Evolutionary conservation across 306 rosid species (phyloP), one percentile per base, ranked within the genome.

Genomic region (Nissolia schottii): DNA sequence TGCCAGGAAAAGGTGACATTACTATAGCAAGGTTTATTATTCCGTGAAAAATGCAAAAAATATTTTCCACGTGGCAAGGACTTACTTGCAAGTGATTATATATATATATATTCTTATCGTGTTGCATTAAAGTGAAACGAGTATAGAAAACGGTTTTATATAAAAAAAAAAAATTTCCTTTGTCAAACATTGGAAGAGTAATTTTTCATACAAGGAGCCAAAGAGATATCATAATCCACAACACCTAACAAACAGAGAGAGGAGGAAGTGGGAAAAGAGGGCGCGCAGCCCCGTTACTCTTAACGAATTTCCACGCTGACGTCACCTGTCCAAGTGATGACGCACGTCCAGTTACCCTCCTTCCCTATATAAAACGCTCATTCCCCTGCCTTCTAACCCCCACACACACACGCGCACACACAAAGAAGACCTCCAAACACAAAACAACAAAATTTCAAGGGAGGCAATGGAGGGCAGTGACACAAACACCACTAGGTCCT

Each of bases 181-280:
- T n/a, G 50, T 80, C 85, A 80, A 84, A 73, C 35, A 43, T 27
- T 23, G 6, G 70, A 49, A 53, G 77, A 76, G 80, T 70, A n/a
- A n/a, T n/a, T n/a, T 80, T 84, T 77, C 81, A 84, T 65, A 71
- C 81, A 70, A 77, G 16, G 3, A 46, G 77, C 65, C 88, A 75
- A 73, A 77, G 68, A 59, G 0, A 56, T 23, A 67, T 64, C 74
- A 16, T 43, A 69, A 59, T 79, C 77, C 81, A 60, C 29, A 81
- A 34, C 77, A 79, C 83, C 88, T 60, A 87, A 87, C 87, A 64
- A n/a, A n/a, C n/a, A n/a, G n/a, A n/a, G n/a, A n/a, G n/a, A n/a
- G 19, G 10, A 46, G 43, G 58, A 67, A 41, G 72, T 74, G 76
- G 53, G 79, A 77, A 79, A 57, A 15, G 27, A 69, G 49, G 49